A percentile compares a stretch with the other conserved stretches of the same genome.
phyloP scores from a whole-genome alignment of 805 yeast genomes.

The Cephaloascus albidus region DNA sequence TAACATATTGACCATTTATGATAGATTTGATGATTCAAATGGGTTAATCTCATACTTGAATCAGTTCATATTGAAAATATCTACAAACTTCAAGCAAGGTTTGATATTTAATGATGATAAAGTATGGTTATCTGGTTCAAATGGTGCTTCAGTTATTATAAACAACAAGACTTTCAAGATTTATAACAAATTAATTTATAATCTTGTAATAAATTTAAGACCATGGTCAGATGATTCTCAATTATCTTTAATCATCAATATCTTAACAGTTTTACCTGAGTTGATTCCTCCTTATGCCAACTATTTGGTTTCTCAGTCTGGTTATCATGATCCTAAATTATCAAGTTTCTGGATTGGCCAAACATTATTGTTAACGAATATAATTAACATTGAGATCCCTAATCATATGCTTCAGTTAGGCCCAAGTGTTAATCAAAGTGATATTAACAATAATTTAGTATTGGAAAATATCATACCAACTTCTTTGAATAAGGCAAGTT shows the following conservation, averaged over 20 bases:
- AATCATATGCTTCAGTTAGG: conserved; percentile 8
- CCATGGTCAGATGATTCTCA: conserved; percentile 77
- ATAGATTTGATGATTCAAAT: conserved; percentile 14
- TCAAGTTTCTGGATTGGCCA: conserved; percentile 80
- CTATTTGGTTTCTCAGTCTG: conserved; percentile 47
- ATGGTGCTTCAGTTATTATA: conserved; percentile 35
- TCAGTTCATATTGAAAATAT: conserved; percentile 37
- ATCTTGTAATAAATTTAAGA: conserved; percentile 53
- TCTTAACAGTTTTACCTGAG: conserved; percentile 54
- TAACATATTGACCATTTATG: conserved; percentile 42
- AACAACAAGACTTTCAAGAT: conserved; percentile 47
- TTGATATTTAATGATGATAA: conserved; percentile 36
- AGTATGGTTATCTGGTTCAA: conserved; percentile 32
- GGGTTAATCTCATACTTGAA: conserved; percentile 31
- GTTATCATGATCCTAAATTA: conserved; percentile 69
- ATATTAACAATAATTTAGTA: conserved; percentile 24
- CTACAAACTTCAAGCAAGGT: conserved; percentile 42
- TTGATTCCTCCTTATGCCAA: conserved; percentile 62
- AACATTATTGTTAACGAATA: conserved; percentile 48
- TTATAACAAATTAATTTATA: conserved; percentile 59
- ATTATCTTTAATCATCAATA: conserved; percentile 38
- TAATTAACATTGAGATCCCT: conserved; percentile 53
- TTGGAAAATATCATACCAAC: conserved; percentile 57
- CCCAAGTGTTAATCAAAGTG: conserved; percentile 1
- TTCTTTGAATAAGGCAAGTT: conserved; percentile 46